Evolutionary conservation across 2,329 filamentous ascomycete genomes (phyloP).

Genomic region (Falciphora oryzae): DNA sequence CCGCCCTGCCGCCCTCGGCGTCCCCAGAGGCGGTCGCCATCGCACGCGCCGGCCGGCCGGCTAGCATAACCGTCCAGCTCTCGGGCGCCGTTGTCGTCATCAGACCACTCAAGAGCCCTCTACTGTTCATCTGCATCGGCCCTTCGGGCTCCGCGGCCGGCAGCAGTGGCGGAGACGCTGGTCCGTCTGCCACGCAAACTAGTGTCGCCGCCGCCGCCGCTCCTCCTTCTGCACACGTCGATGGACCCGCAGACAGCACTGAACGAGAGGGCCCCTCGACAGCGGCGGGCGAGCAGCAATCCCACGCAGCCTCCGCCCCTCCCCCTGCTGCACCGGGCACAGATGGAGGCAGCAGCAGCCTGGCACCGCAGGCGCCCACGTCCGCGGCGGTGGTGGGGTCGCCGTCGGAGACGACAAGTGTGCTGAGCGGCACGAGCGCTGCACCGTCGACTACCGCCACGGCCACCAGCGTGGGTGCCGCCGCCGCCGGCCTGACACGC

Average conservation of each 20-base stretch:
- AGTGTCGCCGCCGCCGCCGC: constrained; percentile 13
- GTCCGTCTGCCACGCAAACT: no score
- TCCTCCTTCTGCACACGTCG: constrained; percentile 27
- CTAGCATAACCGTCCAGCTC: constrained; percentile 51
- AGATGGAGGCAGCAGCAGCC: neutral
- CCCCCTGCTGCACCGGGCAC: neutral
- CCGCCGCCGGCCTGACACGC: constrained; percentile 45
- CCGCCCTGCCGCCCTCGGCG: constrained; percentile 14
- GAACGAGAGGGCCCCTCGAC: no score
- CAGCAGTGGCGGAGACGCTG: constrained; percentile 6
- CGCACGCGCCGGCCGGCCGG: constrained; percentile 10
- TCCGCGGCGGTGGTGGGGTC: constrained; percentile 41
- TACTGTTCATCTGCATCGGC: constrained; percentile 58
- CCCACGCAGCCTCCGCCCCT: no score
- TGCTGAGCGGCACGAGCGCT: constrained; percentile 30
- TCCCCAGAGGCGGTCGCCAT: constrained; percentile 1
- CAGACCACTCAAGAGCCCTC: constrained; percentile 49
- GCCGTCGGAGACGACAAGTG: constrained; percentile 41
- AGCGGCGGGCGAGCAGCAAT: no score
- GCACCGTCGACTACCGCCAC: constrained; percentile 39
- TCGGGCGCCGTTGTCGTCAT: constrained; percentile 51
- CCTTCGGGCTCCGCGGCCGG: constrained; percentile 26
- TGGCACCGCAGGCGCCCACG: constrained; percentile 57
- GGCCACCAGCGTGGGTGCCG: constrained; percentile 32
- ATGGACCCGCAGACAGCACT: neutral